phyloP scores from a whole-genome alignment of 805 yeast genomes.

The Pichia scutulata region DNA sequence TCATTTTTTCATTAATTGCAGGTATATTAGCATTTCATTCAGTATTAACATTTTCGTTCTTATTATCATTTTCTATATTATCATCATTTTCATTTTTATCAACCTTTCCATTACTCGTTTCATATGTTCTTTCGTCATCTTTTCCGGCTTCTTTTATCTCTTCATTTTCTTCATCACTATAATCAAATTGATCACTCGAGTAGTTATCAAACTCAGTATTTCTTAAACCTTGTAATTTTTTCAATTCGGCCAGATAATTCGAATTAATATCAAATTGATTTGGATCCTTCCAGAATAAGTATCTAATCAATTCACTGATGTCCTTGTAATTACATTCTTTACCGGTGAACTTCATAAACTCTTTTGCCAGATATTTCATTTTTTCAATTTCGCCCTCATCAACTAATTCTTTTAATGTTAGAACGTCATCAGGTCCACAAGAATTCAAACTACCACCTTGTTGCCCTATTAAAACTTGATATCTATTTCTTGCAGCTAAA shows the following conservation, averaged over 20 bases:
- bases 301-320: conserved; percentile 46
- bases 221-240: conserved; percentile 25
- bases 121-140: too few relatives aligned
- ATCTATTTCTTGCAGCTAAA: conserved; percentile 68
- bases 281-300: conserved; percentile 50
- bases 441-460: conserved; percentile 67
- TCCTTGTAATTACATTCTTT: conserved; percentile 44
- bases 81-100: neutral
- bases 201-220: conserved; percentile 3
- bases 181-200: neutral
- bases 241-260: conserved; percentile 34
- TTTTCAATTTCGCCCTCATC: conserved; percentile 68
- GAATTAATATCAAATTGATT: conserved; percentile 48
- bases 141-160: too few relatives aligned
- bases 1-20: neutral
- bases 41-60: too few relatives aligned
- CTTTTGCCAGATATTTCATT: conserved; percentile 57
- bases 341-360: conserved; percentile 48
- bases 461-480: conserved; percentile 76
- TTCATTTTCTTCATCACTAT: neutral
- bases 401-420: conserved; percentile 41
- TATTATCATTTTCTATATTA: neutral
- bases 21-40: neutral
- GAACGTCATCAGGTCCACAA: conserved; percentile 53
- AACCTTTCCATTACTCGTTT: too few relatives aligned